Evolutionary conservation across 345 rosid genomes (phyloP).

Genomic region (Hibiscus syriacus): DNA sequence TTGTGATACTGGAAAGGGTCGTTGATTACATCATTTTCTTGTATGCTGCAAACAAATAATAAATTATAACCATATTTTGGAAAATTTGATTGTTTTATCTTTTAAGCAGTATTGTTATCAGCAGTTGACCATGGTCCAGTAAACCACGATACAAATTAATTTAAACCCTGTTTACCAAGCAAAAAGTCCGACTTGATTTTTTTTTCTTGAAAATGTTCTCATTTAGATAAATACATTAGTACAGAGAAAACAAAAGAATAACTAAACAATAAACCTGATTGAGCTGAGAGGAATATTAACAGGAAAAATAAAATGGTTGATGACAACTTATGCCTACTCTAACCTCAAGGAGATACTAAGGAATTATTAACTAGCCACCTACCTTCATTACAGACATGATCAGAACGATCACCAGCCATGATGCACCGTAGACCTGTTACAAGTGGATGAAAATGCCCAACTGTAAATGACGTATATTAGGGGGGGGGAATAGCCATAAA

Average conservation of each 20-base stretch:
- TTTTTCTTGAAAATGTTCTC: background rate
- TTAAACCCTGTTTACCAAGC: background rate
- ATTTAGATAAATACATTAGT: background rate
- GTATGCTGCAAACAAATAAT: background rate
- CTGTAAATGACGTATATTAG: background rate
- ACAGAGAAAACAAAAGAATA: background rate
- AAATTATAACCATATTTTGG: background rate
- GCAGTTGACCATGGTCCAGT: background rate
- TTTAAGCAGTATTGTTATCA: background rate
- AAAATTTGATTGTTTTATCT: background rate
- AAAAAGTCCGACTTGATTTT: background rate
- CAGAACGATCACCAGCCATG: slow-evolving; percentile 91
- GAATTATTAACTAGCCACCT: slow-evolving; percentile 6
- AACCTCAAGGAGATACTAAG: background rate
- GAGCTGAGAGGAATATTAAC: background rate
- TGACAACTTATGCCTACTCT: background rate
- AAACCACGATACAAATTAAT: background rate
- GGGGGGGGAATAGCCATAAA: slow-evolving; percentile 1
- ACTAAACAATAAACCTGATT: background rate
- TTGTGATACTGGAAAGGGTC: background rate
- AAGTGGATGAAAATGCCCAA: slow-evolving; percentile 3
- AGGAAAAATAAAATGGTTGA: background rate
- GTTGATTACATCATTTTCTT: background rate
- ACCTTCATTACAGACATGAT: slow-evolving; percentile 98
- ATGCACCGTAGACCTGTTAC: slow-evolving; percentile 76